Base-by-base conservation (phyloP, 2,329 filamentous ascomycete genomes). In the Microcyclospora tardicrescens region DNA sequence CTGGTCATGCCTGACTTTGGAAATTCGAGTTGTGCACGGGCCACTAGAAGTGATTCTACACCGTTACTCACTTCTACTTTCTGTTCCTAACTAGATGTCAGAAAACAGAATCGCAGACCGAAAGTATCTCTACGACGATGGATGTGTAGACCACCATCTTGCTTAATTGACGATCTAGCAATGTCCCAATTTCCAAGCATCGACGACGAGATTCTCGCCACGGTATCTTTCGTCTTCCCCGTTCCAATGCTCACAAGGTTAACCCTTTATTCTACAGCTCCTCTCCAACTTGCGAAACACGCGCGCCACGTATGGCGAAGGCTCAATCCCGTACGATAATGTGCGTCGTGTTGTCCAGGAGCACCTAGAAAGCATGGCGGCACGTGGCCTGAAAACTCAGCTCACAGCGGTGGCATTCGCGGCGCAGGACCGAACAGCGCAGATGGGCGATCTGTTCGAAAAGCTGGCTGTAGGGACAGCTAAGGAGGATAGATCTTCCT, bases 201-300 rank as follows among this genome's bases (percentile, higher is more conserved):
- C 35, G 53, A 54, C 16, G 53, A 57, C 34, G 54, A 57, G 31
- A 45, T 55, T 6, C 47, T 52, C 11, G 37, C 43, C n/a, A 49
- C 49, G 4, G 48, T 52, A 38, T 3, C 38, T 39, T 10, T n/a
- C 3, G 10, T 37, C n/a, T 32, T 27, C 16, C 13, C 19, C 19
- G 5, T 5, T 24, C 8, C 19, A 24, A 24, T 24, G 19, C 19
- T 24, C 19, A 19, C 34, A 5, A 29, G 34, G 15, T 34, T 19
- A 28, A 37, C 14, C 31, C 36, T 34, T 33, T 19, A 42, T 35
- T 36, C 28, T 24, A 35, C 34, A 61, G 59, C 53, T 62, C 13
- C 51, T 58, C 10, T 46, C 46, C 28, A 61, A 58, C 38, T 52
- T 62, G 10, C 51, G 53, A 31, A 61, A 61, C 38, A 55, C 59